phyloP scores from a whole-genome alignment of 2,329 filamentous ascomycete genomes.

The Zalaria sp. region DNA sequence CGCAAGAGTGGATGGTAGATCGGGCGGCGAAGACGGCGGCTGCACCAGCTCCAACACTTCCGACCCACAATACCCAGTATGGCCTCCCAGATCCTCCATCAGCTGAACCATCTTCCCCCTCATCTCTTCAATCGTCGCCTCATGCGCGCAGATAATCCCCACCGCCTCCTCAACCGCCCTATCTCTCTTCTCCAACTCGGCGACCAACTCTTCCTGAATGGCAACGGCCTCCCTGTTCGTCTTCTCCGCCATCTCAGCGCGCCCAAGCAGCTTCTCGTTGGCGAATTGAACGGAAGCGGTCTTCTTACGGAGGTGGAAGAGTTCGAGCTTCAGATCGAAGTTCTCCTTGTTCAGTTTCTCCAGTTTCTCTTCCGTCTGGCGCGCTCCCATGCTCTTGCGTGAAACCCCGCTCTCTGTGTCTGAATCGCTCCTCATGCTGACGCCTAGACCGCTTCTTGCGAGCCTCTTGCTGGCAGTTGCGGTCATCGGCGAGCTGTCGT shows the following conservation, averaged over 20 bases:
- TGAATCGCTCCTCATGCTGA: slow-evolving; percentile 4
- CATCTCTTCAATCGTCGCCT: slow-evolving; percentile 31
- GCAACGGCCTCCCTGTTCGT: slow-evolving; percentile 37
- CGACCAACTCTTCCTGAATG: slow-evolving; percentile 43
- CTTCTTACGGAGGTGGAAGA: slow-evolving; percentile 54
- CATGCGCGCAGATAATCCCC: slow-evolving; percentile 51
- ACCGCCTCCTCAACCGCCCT: slow-evolving; percentile 59
- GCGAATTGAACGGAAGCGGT: slow-evolving; percentile 45
- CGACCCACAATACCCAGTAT: slow-evolving; percentile 20
- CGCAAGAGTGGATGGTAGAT: neutral
- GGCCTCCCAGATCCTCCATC: slow-evolving; percentile 8
- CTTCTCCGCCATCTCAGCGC: slow-evolving; percentile 22
- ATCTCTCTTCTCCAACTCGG: slow-evolving; percentile 53
- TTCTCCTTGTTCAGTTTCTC: slow-evolving; percentile 62
- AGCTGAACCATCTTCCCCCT: slow-evolving; percentile 19
- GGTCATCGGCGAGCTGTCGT: slow-evolving; percentile 13
- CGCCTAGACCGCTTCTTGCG: neutral
- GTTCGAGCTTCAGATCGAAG: slow-evolving; percentile 60
- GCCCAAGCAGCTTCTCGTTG: slow-evolving; percentile 39
- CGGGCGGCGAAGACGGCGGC: slow-evolving; percentile 12
- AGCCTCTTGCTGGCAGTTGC: slow-evolving; percentile 7
- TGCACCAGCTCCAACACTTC: slow-evolving; percentile 15
- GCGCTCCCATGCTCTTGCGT: slow-evolving; percentile 35
- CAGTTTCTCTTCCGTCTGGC: slow-evolving; percentile 56
- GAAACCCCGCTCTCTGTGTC: slow-evolving; percentile 7